These are phyloP conservation scores for Ogataea siamensis DNA, from an alignment of 805 yeast species.

Conservation along the genomic window DNA sequence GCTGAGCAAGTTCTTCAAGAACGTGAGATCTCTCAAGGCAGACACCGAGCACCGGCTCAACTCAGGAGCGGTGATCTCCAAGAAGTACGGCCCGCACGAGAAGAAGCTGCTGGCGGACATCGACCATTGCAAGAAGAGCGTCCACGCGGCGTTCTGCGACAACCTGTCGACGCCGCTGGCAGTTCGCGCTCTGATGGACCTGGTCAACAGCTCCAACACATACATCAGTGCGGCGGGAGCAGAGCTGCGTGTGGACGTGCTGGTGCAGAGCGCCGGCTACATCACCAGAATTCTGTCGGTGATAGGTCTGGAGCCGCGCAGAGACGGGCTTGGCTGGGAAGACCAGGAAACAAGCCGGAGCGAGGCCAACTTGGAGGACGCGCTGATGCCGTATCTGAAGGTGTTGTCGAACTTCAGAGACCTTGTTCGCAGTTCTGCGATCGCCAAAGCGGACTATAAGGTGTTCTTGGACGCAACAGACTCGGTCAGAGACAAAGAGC, in stretches of 20 bases:
- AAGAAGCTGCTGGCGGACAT: conserved; percentile 43
- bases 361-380: conserved; percentile 52
- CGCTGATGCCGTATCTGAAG: conserved; percentile 76
- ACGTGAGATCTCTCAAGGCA: conserved; percentile 73
- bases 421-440: conserved; percentile 70
- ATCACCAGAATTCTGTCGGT: conserved; percentile 66
- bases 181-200: conserved; percentile 59
- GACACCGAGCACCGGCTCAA: conserved; percentile 57
- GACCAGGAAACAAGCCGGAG: conserved; percentile 33
- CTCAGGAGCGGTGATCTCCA: conserved; percentile 53
- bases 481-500: conserved; percentile 63
- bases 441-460: conserved; percentile 49
- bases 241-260: conserved; percentile 60
- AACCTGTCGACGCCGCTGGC: conserved; percentile 80
- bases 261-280: conserved; percentile 63
- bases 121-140: conserved; percentile 53
- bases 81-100: conserved; percentile 58
- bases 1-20: conserved; percentile 79
- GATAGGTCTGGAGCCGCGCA: conserved; percentile 72
- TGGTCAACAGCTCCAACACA: conserved; percentile 68
- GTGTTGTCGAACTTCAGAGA: conserved; percentile 81
- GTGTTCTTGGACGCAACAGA: conserved; percentile 72
- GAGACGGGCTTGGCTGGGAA: conserved; percentile 80
- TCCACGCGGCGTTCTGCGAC: conserved; percentile 82
- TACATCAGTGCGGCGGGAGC: conserved; percentile 59